These are phyloP conservation scores for Scedosporium dehoogii DNA, from an alignment of 2,329 filamentous ascomycete species.

Conservation along the genomic window DNA sequence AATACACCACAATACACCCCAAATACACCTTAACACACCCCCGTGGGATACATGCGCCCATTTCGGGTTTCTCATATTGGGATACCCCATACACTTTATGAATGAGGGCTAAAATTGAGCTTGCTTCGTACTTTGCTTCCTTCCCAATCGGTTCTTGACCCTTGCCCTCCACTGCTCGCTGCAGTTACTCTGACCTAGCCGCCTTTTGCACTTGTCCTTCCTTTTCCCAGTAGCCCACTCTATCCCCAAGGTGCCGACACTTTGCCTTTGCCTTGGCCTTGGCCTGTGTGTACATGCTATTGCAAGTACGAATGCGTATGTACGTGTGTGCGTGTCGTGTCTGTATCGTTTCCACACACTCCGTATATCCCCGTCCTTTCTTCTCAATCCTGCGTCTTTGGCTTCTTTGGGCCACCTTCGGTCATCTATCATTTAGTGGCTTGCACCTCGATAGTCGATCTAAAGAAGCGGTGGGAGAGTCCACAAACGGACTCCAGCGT, in stretches of 20 bases:
- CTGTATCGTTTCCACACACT: background rate
- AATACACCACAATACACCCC: background rate
- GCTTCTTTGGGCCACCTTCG: background rate
- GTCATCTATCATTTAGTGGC: background rate
- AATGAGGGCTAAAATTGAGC: background rate
- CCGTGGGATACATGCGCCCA: background rate
- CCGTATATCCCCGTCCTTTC: background rate
- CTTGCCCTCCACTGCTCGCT: background rate
- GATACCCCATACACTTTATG: background rate
- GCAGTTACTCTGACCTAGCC: background rate
- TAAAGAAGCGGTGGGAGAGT: background rate
- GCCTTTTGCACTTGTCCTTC: background rate
- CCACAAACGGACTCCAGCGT: constrained; percentile 1
- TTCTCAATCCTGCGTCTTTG: background rate
- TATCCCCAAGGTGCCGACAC: background rate
- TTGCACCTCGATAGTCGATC: background rate
- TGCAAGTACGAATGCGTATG: background rate
- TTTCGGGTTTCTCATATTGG: background rate
- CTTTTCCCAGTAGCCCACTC: background rate
- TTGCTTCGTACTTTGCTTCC: background rate
- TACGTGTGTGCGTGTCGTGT: background rate
- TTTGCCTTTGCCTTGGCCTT: background rate
- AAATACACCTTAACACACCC: background rate
- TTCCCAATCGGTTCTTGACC: background rate
- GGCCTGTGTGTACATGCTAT: background rate